Conservation (phyloP, 768 basidiomycete species). For the Pholiota conissans region DNA sequence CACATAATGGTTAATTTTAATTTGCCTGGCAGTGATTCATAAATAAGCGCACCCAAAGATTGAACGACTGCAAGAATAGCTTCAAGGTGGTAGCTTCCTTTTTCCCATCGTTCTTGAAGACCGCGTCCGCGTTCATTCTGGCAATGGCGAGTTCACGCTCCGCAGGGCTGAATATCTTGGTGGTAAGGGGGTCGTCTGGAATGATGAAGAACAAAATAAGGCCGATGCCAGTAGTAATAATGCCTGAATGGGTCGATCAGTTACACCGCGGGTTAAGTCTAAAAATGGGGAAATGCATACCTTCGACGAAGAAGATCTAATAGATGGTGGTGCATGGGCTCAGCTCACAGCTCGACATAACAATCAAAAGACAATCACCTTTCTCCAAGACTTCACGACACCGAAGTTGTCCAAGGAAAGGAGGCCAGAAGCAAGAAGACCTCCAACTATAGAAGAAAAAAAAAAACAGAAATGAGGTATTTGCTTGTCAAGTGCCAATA, state of each 20-base stretch:
- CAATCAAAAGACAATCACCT: slow-evolving; percentile 18
- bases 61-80: slow-evolving; percentile 24
- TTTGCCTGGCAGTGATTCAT: slow-evolving; percentile 21
- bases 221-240: slow-evolving; percentile 28
- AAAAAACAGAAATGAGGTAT: neutral
- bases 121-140: slow-evolving; percentile 29
- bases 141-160: slow-evolving; percentile 28
- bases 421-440: slow-evolving; percentile 38
- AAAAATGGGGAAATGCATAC: neutral
- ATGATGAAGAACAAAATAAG: slow-evolving; percentile 25
- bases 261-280: neutral
- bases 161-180: slow-evolving; percentile 26
- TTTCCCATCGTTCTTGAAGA: slow-evolving; percentile 26
- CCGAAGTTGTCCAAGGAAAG: slow-evolving; percentile 33
- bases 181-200: slow-evolving; percentile 25
- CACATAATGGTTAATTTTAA: neutral
- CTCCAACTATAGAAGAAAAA: slow-evolving; percentile 27
- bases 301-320: slow-evolving; percentile 34
- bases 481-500: neutral
- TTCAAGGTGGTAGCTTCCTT: slow-evolving; percentile 26
- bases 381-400: slow-evolving; percentile 32
- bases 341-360: neutral
- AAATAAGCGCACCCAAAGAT: slow-evolving; percentile 20
- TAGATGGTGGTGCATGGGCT: neutral
- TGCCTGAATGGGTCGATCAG: neutral